A percentile compares a stretch with the other conserved stretches of the same genome.
Evolutionary conservation across 108 stramenopile genomes (phyloP).

Genomic region (Cyclotella sp.): DNA sequence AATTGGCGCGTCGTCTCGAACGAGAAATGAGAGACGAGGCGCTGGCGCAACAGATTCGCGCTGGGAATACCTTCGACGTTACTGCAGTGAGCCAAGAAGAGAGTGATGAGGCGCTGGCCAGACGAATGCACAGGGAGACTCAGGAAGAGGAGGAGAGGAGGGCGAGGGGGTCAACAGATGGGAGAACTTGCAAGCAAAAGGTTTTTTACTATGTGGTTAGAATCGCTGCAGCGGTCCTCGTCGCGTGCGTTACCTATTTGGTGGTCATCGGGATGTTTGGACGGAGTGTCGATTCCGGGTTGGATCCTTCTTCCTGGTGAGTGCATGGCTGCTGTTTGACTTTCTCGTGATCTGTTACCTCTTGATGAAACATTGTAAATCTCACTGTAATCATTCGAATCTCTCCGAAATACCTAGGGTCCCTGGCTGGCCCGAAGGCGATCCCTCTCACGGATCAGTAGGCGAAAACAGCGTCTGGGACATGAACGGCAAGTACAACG

Average conservation of each 20-base stretch:
- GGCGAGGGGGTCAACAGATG: neutral
- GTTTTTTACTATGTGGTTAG: conserved; percentile 20
- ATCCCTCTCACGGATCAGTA: conserved; percentile 53
- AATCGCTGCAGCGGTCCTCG: neutral
- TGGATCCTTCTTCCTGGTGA: conserved; percentile 28
- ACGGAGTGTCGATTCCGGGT: conserved; percentile 2
- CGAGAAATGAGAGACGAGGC: conserved; percentile 15
- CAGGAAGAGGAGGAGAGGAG: neutral
- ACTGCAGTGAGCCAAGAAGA: neutral
- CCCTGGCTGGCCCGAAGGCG: conserved; percentile 51
- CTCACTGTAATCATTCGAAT: conserved; percentile 14
- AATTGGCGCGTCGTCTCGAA: conserved; percentile 10
- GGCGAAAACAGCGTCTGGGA: conserved; percentile 40
- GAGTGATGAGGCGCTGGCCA: conserved; percentile 9
- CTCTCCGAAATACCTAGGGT: conserved; percentile 30
- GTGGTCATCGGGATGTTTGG: conserved; percentile 30
- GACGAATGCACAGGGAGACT: neutral
- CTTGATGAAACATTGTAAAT: conserved; percentile 19
- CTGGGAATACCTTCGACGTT: neutral
- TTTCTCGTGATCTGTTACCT: neutral
- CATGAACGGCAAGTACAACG: conserved; percentile 47
- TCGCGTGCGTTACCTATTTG: conserved; percentile 12
- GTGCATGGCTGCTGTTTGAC: neutral
- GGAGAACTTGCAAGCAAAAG: conserved; percentile 8
- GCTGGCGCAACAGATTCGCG: neutral